Base-by-base conservation (phyloP, 305 asterid genomes). In the Fraxinus sp. region DNA sequence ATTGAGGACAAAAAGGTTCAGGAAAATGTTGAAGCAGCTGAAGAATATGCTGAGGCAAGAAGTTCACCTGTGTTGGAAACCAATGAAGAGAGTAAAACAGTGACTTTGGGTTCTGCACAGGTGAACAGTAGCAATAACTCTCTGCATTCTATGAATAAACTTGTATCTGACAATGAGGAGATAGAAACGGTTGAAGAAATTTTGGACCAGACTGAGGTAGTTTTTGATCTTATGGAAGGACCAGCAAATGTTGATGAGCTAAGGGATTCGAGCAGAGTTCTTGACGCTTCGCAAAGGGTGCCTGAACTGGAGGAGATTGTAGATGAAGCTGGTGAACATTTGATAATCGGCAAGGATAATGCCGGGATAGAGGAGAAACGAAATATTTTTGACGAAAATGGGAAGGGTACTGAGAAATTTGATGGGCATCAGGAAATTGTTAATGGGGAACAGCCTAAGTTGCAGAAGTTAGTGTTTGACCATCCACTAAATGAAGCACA, bases 1-100 rank as follows among this genome's bases (percentile, higher is more conserved):
- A 81, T 52, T 85, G 91, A 82, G 16, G 46, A 49, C 81, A 86
- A 77, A 79, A 85, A 77, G 80, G 43, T 71, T 37, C 43, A 20
- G 83, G 88, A 77, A 87, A 84, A 81, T 82, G 85, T 85, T 84
- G 91, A 78, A 85, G 85, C 71, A 55, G 82, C 84, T 79, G 90
- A 88, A 86, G 87, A 81, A 79, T 71, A 46, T 85, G 86, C 79
- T 77, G 89, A 77, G 85, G 85, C 74, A 28, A 66, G 46, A 11
- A 84, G 81, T 86, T 82, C 77, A 87, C 43, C 89, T 75, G 91
- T 88, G 80, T 79, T 85, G 80, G 85, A 75, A 71, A 86, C 84
- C 80, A 83, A 82, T 62, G 86, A 75, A 59, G 91, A 90, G 83
- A 70, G 83, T 83, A 81, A 83, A 80, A 66, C 83, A 84, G 83